Base-by-base conservation (phyloP, 306 rosid species). In the Lotus japonicus region DNA sequence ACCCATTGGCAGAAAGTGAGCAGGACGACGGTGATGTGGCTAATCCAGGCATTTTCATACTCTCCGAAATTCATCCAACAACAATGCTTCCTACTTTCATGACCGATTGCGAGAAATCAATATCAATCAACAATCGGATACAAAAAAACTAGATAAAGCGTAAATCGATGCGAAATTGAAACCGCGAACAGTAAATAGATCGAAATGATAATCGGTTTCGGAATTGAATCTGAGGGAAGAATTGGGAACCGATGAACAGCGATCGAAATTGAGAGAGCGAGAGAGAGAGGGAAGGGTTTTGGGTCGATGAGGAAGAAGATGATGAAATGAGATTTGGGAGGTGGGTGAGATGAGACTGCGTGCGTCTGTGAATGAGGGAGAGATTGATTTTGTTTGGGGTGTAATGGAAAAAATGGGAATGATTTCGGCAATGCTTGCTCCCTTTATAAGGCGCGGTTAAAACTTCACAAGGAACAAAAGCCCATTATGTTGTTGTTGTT, bases 41-140 rank as follows among this genome's bases (percentile, higher is more conserved):
- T 84, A 90, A 68, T 43, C 88, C 91, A 9, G 99, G 99, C 99
- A 95, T 95, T 76, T 82, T 85, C 88, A 88, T 77, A 74, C 77
- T 35, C 67, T 23, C 53, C 21, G 49, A 81, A 70, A 78, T 74
- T 78, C 91, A 81, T 77, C 67, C 81, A 64, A 57, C 81, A 64
- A 57, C 71, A 73, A 77, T 76, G 72, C 74, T 64, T 72, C 81
- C 85, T 15, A 51, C 39, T 14, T 15, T 46, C 73, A 63, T 68
- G 8, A 79, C 51, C 48, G 60, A 36, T 50, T 45, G 19, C n/a
- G 46, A 21, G 60, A 71, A 82, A 78, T 66, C 11, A 0, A 63
- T 9, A 21, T 21, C n/a, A n/a, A n/a, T n/a, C n/a, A 53, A 38
- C 48, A 89, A 82, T 79, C 71, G 45, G 28, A 79, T 45, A n/a